Evolutionary conservation across 2,329 filamentous ascomycete species (phyloP), one percentile per base, ranked within the genome.

Genomic region (Ophiostoma novo-ulmi): DNA sequence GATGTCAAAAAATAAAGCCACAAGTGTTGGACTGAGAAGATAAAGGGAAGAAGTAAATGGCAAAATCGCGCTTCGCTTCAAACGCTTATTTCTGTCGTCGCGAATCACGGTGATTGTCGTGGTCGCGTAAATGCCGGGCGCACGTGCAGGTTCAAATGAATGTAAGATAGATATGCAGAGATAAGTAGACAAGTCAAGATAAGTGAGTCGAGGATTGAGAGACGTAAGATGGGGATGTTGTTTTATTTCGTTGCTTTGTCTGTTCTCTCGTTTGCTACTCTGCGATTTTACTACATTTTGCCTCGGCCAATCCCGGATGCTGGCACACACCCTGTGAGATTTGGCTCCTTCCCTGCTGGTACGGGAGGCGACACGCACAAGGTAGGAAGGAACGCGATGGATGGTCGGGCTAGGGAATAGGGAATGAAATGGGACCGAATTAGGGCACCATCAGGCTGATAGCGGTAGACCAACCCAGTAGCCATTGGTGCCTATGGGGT

Each of bases 221-320:
- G 52, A 22, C n/a, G 39, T 17, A 26, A 26, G 58, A 63, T 26
- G 26, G 58, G 26, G 26, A 63, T 31, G 58, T n/a, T 31, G 58
- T 26, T 35, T 58, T 63, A 63, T 63, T 63, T 65, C 61, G 58
- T 35, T 36, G 31, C n/a, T 36, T 35, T 17, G 26, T 8, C 6
- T 6, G 26, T 8, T 38, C 31, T 20, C 22, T 64, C 17, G 61
- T n/a, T 20, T 31, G 58, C n/a, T 26, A 14, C n/a, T 20, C n/a
- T 20, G 44, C 44, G 20, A 1, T 4, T 48, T 48, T 48, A 20
- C 22, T 58, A n/a, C 5, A 17, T 17, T 36, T 63, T 35, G 35
- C 63, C 65, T 67, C 65, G 65, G 65, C 65, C 65, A 67, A 67
- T 68, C 31, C 26, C 44, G 44, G 66, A 61, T 69, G 17, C 38